A percentile compares a stretch with the other conserved stretches of the same genome.
These are phyloP conservation scores for Paulownia fortunei DNA, from an alignment of 257 asterid genomes.

Conservation along the genomic window DNA sequence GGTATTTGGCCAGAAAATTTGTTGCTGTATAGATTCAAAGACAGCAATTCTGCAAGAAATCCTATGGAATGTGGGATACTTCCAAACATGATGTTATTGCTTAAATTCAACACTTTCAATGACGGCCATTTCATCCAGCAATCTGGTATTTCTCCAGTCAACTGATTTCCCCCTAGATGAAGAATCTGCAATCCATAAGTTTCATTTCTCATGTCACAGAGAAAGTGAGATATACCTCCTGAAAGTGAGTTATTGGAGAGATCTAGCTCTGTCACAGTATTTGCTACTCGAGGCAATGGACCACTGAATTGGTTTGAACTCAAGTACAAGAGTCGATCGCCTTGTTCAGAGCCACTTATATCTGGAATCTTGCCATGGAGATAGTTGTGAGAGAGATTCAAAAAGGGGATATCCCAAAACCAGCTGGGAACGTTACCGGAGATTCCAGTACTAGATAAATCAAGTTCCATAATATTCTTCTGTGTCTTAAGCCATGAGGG, in stretches of 20 bases:
- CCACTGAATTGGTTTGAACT: conserved; percentile 43
- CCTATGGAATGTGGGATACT: conserved; percentile 40
- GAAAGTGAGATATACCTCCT: conserved; percentile 25
- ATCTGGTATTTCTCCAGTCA: conserved; percentile 38
- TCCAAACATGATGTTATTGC: conserved; percentile 38
- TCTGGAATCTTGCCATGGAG: conserved; percentile 14
- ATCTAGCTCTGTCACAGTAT: conserved; percentile 12
- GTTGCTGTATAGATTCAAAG: conserved; percentile 35
- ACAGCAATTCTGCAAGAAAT: conserved; percentile 8
- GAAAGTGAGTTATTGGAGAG: conserved; percentile 40
- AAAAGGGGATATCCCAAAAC: conserved; percentile 32
- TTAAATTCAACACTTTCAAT: conserved; percentile 17
- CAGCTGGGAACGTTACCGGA: conserved; percentile 32
- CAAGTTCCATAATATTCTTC: neutral
- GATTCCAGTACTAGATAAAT: conserved; percentile 40
- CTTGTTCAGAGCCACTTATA: neutral
- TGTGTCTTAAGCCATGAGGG: conserved; percentile 37
- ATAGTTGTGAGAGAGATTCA: conserved; percentile 37
- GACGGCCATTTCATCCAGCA: conserved; percentile 35
- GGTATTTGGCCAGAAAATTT: conserved; percentile 35
- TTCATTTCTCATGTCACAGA: conserved; percentile 9
- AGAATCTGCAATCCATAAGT: conserved; percentile 8
- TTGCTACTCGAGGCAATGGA: conserved; percentile 30
- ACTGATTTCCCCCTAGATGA: conserved; percentile 34
- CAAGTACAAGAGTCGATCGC: neutral